These are phyloP conservation scores for Trichoderma sp. DNA, from an alignment of 2,329 filamentous ascomycete species.

Conservation along the genomic window DNA sequence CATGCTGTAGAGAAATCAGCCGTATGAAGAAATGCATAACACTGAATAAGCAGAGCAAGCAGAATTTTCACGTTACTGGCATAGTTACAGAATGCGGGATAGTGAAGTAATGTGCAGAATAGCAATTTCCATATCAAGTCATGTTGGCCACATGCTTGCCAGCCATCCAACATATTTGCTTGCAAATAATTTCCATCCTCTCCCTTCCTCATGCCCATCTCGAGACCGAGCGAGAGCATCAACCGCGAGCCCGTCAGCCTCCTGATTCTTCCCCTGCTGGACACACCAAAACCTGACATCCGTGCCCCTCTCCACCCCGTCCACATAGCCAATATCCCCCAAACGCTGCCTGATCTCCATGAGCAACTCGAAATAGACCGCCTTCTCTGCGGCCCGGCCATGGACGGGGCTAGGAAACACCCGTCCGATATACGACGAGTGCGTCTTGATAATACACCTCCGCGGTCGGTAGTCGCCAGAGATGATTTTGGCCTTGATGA, in stretches of 20 bases:
- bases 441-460: not conserved
- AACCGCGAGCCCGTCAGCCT: conserved; percentile 9
- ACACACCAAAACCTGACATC: not conserved
- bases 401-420: not conserved
- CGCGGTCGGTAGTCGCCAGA: not conserved
- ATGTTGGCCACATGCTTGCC: too few relatives aligned
- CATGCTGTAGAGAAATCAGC: too few relatives aligned
- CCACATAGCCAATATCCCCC: not conserved
- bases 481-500: not conserved
- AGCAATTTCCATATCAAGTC: too few relatives aligned
- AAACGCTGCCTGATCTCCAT: not conserved
- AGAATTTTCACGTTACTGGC: too few relatives aligned
- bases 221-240: not conserved
- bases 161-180: too few relatives aligned
- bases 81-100: too few relatives aligned
- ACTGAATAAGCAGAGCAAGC: too few relatives aligned
- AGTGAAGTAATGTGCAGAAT: too few relatives aligned
- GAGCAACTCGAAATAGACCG: not conserved
- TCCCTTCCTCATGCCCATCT: not conserved
- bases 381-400: not conserved
- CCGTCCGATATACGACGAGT: not conserved
- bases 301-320: not conserved
- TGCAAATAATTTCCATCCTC: not conserved
- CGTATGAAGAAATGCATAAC: too few relatives aligned
- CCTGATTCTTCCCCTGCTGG: not conserved